Conservation (phyloP, 148 eudicot genomes). For the Chenopodium formosanum region DNA sequence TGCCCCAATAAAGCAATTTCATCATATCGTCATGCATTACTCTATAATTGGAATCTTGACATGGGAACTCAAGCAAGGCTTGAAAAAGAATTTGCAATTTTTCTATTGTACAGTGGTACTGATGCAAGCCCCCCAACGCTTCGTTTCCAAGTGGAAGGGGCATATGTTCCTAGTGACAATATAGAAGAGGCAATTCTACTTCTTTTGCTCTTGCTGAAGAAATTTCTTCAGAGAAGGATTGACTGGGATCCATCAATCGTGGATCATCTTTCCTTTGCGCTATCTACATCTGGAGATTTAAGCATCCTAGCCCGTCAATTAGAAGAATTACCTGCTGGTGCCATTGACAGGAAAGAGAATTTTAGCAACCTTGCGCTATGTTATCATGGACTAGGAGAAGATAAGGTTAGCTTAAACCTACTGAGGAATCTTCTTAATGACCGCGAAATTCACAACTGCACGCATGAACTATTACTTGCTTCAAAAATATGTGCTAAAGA, state of each 20-base stretch:
- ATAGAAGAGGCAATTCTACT: constrained; percentile 81
- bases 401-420: constrained; percentile 49
- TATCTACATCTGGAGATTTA: constrained; percentile 56
- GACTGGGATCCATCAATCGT: constrained; percentile 71
- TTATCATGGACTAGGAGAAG: constrained; percentile 63
- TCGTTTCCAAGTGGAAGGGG: constrained; percentile 62
- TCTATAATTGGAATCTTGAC: constrained; percentile 68
- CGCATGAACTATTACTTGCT: constrained; percentile 50
- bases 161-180: constrained; percentile 74
- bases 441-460: constrained; percentile 39
- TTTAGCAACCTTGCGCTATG: constrained; percentile 58
- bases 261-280: constrained; percentile 76
- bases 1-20: constrained; percentile 53
- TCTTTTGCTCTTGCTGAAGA: constrained; percentile 52
- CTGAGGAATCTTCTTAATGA: constrained; percentile 49
- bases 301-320: constrained; percentile 44
- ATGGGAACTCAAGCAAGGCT: constrained; percentile 51
- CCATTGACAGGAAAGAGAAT: constrained; percentile 45
- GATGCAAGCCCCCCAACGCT: constrained; percentile 70
- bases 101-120: constrained; percentile 70
- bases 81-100: constrained; percentile 63
- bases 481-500: constrained; percentile 47
- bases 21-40: constrained; percentile 70
- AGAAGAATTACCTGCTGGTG: constrained; percentile 66
- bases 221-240: constrained; percentile 36